phyloP scores from a whole-genome alignment of 345 rosid genomes.

The Salix arbutifolia region DNA sequence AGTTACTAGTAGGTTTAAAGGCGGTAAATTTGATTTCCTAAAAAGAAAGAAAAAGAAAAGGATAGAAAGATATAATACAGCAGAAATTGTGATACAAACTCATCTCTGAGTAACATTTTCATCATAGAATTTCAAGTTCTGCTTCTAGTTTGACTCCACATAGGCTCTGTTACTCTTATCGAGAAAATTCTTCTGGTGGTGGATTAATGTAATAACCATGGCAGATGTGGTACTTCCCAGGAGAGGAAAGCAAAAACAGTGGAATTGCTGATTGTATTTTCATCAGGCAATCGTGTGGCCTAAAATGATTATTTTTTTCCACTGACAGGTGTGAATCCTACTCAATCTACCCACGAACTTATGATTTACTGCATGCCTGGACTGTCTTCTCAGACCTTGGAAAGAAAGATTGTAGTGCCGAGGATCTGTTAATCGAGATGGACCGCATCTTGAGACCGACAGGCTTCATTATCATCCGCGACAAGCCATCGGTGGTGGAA shows the following conservation, averaged over 20 bases:
- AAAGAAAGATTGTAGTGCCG: conserved; percentile 72
- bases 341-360: conserved; percentile 89
- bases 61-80: background rate
- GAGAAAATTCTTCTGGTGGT: background rate
- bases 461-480: conserved; percentile 68
- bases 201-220: background rate
- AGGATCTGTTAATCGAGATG: conserved; percentile 88
- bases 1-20: background rate
- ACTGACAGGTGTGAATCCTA: conserved; percentile 84
- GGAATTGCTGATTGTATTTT: background rate
- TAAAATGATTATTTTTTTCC: background rate
- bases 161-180: background rate
- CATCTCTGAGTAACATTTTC: background rate
- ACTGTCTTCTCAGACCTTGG: conserved; percentile 19
- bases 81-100: background rate
- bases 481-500: conserved; percentile 57
- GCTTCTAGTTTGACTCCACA: background rate
- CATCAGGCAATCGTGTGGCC: background rate
- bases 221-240: background rate
- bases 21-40: background rate
- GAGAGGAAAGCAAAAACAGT: background rate
- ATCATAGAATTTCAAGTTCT: background rate
- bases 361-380: conserved; percentile 42
- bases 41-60: too few relatives aligned
- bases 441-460: conserved; percentile 89